Base-by-base conservation (phyloP, 2,329 filamentous ascomycete species). In the Ramularia collo-cygni region DNA sequence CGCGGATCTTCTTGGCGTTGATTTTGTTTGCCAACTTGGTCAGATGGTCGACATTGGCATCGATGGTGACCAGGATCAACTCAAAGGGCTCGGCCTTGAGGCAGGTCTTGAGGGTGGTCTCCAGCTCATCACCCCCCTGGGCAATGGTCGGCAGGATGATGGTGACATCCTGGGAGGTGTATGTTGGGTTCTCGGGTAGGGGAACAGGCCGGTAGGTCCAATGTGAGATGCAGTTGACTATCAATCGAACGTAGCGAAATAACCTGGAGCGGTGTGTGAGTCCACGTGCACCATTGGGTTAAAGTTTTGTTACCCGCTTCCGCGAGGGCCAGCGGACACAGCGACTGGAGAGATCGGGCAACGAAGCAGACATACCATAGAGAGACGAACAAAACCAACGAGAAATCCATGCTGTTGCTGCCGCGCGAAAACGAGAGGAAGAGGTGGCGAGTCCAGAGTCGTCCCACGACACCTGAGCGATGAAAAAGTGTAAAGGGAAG, bases 131-230 rank as follows among this genome's bases (percentile, higher is more conserved):
- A 44, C 90, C 87, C 47, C 79, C 81, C 45, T 88, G 86, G 59
- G 93, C 86, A 50, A 96, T 88, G 8, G 89, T 93, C 6, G 90
- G 90, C 46, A 95, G 85, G 54, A 96, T 85, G 49, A 95, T 87
- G 4, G 90, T 95, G 56, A 95, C 88, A 75, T 96, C 86, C 53
- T 85, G 69, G 24, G 80, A 76, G 18, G 80, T 86, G 60, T 88
- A 81, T 31, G 73, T 80, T n/a, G 90, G 87, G 48, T 87, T 84
- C 43, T 79, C 77, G 28, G 87, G 83, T 39, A 90, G 83, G 29
- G 84, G 84, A 47, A 88, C 85, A 17, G 89, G 88, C 64, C 80
- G 84, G 69, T 94, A 95, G 8, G 72, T 72, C 84, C 86, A 92
- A 62, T 93, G 89, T 55, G 85, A 87, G 55, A 85, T 69, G 56